Base-by-base conservation (phyloP, 345 rosid genomes). In the Gossypium herbaceum region DNA sequence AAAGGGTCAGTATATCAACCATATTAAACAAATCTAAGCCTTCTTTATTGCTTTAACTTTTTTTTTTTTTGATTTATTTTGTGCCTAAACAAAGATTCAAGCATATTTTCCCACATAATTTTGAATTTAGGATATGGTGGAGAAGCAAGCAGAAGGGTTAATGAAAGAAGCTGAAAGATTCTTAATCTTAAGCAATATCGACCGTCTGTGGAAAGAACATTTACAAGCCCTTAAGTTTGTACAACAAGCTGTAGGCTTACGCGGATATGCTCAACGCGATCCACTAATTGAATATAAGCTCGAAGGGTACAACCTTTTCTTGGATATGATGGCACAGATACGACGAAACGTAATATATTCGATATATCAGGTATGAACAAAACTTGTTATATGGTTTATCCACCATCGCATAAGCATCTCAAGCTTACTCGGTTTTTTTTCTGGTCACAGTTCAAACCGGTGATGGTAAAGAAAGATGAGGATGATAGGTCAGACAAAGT, bases 241-340 rank as follows among this genome's bases (percentile, higher is more conserved):
- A 27, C 98, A 94, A 84, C 98, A 94, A 82, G 97, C 97, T 13
- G 98, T 92, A 2, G 95, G 98, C 34, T 85, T 94, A 50, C 90
- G 98, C n/a, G 97, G 98, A 72, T 94, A 94, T 56, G 98, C 98
- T 2, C 97, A 94, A 79, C 90, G 98, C 3, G 97, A 94, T 77
- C 98, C 98, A 4, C 94, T 94, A 54, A 94, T 94, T 3, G 97
- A 94, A 79, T 94, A 94, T 73, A 92, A 94, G 78, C 97, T 92
- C 12, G 98, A 94, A 85, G 98, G 98, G 75, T 94, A 94, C 79
- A 92, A 92, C 82, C 92, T 94, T 20, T 92, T 94, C 81, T 82
- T 94, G 77, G 96, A 94, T 68, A 94, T 94, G 99, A 94, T 94
- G 99, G 98, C 98, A 52, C 98, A 92, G 80, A 92, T 92, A 25